phyloP scores from a whole-genome alignment of 495 filamentous ascomycete genomes.

The Thermothielavioides terrestris region DNA sequence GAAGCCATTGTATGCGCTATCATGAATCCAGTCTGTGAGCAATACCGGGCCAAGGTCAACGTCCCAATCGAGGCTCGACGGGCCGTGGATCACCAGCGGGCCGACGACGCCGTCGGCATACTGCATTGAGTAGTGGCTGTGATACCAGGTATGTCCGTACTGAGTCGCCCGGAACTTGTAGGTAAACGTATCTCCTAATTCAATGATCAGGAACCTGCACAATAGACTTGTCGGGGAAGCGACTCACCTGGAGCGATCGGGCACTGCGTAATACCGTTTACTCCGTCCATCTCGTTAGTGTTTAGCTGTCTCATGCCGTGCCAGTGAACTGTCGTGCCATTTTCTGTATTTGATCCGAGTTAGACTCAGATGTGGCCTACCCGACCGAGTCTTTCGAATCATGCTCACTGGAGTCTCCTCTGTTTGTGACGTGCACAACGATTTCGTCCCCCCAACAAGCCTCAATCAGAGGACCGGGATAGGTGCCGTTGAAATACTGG shows the following conservation, averaged over 20 bases:
- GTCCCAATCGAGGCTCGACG: slow-evolving; percentile 36
- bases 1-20: slow-evolving; percentile 17
- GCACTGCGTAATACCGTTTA: slow-evolving; percentile 39
- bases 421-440: slow-evolving; percentile 45
- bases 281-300: slow-evolving; percentile 37
- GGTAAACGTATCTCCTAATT: slow-evolving; percentile 34
- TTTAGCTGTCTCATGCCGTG: slow-evolving; percentile 28
- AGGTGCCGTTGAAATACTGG: slow-evolving; percentile 17
- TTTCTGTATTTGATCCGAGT: slow-evolving; percentile 23
- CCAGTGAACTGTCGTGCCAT: slow-evolving; percentile 34
- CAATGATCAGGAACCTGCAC: too few relatives aligned
- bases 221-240: neutral
- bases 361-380: neutral
- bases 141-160: slow-evolving; percentile 52
- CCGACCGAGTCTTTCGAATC: neutral
- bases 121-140: slow-evolving; percentile 47
- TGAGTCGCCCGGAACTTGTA: slow-evolving; percentile 45
- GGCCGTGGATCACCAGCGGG: slow-evolving; percentile 35
- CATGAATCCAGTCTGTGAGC: slow-evolving; percentile 27
- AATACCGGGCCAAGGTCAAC: slow-evolving; percentile 23
- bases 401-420: too few relatives aligned
- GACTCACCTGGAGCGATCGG: slow-evolving; percentile 31
- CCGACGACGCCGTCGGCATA: slow-evolving; percentile 42
- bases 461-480: slow-evolving; percentile 47
- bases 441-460: slow-evolving; percentile 51